Evolutionary conservation across 371 early-diverging fungal species (phyloP).

Genomic region (Chytridiales sp.): DNA sequence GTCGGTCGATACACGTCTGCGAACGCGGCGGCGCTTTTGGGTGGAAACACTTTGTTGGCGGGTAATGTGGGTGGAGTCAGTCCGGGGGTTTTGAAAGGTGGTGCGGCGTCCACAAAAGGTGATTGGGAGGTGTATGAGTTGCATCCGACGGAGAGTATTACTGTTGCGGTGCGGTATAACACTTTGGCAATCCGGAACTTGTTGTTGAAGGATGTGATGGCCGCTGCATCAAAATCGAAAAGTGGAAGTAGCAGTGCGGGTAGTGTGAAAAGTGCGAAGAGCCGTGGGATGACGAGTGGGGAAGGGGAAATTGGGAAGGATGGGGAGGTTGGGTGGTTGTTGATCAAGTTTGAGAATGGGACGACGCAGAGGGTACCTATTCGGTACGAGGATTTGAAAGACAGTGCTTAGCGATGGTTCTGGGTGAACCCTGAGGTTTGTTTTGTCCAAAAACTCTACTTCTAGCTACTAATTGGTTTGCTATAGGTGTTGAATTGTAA

Average conservation of each 20-base stretch:
- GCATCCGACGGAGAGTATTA: constrained; percentile 35
- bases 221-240: not conserved
- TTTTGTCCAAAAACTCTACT: too few relatives aligned
- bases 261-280: not conserved
- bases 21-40: not conserved
- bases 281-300: not conserved
- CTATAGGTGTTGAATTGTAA: too few relatives aligned
- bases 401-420: too few relatives aligned
- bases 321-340: not conserved
- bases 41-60: not conserved
- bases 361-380: constrained; percentile 39
- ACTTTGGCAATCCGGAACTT: not conserved
- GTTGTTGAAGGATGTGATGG: too few relatives aligned
- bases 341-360: constrained; percentile 38
- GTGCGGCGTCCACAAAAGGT: not conserved
- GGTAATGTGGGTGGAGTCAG: not conserved
- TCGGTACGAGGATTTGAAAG: constrained; percentile 24
- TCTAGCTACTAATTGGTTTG: too few relatives aligned
- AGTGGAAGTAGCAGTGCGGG: not conserved
- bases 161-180: constrained; percentile 22
- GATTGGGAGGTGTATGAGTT: constrained; percentile 28
- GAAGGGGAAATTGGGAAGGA: not conserved
- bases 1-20: constrained; percentile 4
- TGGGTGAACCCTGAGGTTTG: too few relatives aligned
- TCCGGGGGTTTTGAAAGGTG: not conserved